Evolutionary conservation across 495 filamentous ascomycete species (phyloP).

Genomic region (Penicillium silybi): DNA sequence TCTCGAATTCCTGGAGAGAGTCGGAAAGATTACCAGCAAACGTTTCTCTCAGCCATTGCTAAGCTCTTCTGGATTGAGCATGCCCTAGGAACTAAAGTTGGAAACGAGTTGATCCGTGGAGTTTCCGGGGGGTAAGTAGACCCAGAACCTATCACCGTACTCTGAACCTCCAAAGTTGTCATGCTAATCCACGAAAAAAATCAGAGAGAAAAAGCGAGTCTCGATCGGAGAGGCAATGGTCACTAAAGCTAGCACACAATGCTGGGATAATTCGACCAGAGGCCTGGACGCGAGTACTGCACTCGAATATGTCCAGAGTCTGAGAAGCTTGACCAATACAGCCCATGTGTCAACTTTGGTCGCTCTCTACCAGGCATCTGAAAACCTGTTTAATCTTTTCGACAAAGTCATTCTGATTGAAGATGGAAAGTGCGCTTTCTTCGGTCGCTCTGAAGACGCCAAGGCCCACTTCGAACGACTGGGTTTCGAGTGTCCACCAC

Average conservation of each 20-base stretch:
- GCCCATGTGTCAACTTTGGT: conserved; percentile 57
- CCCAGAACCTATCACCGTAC: background rate
- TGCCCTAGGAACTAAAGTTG: conserved; percentile 62
- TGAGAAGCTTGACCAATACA: conserved; percentile 61
- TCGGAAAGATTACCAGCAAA: conserved; percentile 57
- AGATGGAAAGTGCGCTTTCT: conserved; percentile 63
- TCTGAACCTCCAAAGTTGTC: background rate
- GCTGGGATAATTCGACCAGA: conserved; percentile 66
- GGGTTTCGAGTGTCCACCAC: conserved; percentile 56
- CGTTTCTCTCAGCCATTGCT: conserved; percentile 65
- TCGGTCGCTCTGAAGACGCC: conserved; percentile 54
- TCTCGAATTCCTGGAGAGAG: conserved; percentile 57
- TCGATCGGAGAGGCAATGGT: conserved; percentile 67
- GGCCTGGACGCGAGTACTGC: conserved; percentile 69
- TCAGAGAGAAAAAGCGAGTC: conserved; percentile 63
- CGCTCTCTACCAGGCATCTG: conserved; percentile 69
- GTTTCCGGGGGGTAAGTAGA: conserved; percentile 55
- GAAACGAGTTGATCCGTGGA: conserved; percentile 62
- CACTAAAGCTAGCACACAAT: conserved; percentile 59
- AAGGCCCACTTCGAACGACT: conserved; percentile 60
- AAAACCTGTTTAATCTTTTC: conserved; percentile 64
- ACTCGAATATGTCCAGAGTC: conserved; percentile 59
- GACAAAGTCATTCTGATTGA: conserved; percentile 70
- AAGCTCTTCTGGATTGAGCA: conserved; percentile 79
- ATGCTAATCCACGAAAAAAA: background rate